Percentiles rank a stretch among this genome's conserved stretches.
These are phyloP conservation scores for Chlorophyllum brunneum DNA, from an alignment of 768 basidiomycete species.

Conservation along the genomic window DNA sequence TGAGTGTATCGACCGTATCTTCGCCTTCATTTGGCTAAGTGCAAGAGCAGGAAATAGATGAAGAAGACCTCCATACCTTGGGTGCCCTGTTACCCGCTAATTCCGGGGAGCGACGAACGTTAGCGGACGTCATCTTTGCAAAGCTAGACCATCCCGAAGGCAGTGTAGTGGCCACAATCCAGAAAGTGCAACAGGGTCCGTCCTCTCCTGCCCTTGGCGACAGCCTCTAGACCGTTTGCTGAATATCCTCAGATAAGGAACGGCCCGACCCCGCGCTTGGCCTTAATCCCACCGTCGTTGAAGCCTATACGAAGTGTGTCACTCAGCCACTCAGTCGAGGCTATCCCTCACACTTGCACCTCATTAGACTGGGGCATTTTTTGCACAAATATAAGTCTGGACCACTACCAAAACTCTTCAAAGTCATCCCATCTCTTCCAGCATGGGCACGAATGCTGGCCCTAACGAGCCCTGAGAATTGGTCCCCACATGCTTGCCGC, in stretches of 20 bases:
- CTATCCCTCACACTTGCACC: background rate
- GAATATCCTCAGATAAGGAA: constrained; percentile 37
- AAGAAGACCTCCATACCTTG: constrained; percentile 80
- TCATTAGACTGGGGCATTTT: constrained; percentile 72
- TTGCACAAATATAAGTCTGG: constrained; percentile 91
- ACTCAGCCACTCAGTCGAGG: background rate
- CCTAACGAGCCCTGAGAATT: constrained; percentile 86
- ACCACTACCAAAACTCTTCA: constrained; percentile 94
- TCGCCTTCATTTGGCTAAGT: background rate
- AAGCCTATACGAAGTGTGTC: constrained; percentile 87
- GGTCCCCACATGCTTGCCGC: constrained; percentile 94
- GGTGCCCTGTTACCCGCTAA: constrained; percentile 78
- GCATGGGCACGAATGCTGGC: constrained; percentile 96
- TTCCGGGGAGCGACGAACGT: constrained; percentile 71
- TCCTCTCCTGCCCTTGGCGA: constrained; percentile 2
- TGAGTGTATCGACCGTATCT: constrained; percentile 28
- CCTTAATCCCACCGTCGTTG: constrained; percentile 88
- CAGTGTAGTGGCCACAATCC: constrained; percentile 49
- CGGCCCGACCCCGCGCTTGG: constrained; percentile 81
- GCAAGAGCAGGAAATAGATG: constrained; percentile 74
- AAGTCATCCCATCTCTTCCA: constrained; percentile 93
- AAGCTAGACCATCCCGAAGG: constrained; percentile 75
- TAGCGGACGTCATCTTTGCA: constrained; percentile 96
- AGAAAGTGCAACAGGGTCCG: constrained; percentile 58
- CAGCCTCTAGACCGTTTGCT: background rate